Evolutionary conservation across 2,329 filamentous ascomycete genomes (phyloP).

Genomic region (Alternaria arbusti): DNA sequence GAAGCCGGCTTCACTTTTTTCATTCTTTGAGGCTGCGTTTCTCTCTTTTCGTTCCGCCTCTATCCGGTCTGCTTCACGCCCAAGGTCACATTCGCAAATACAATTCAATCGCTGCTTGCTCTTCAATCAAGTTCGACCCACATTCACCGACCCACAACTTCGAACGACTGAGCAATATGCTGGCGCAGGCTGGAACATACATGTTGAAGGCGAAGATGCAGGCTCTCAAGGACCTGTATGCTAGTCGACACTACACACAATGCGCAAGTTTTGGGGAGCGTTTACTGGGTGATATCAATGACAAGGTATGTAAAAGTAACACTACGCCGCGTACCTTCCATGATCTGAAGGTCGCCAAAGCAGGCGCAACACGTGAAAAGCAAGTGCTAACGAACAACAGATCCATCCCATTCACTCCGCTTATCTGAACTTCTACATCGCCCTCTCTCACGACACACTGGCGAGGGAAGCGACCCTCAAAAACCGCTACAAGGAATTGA

Average conservation of each 20-base stretch:
- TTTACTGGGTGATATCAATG: conserved; percentile 27
- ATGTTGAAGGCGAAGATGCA: conserved; percentile 34
- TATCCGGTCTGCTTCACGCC: neutral
- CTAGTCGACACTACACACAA: conserved; percentile 45
- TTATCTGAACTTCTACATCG: conserved; percentile 48
- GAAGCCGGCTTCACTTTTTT: conserved; percentile 14
- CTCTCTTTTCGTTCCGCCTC: neutral
- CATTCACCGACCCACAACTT: conserved; percentile 3
- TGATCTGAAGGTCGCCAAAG: neutral
- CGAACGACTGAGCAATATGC: conserved; percentile 11
- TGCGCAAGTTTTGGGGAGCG: conserved; percentile 39
- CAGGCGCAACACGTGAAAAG: neutral
- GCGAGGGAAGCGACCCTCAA: conserved; percentile 43
- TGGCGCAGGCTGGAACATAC: conserved; percentile 24
- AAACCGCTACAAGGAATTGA: conserved; percentile 39
- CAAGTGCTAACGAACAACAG: conserved; percentile 21
- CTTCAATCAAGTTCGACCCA: conserved; percentile 7
- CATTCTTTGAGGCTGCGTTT: conserved; percentile 6
- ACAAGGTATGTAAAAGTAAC: conserved; percentile 25
- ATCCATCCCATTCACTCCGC: conserved; percentile 43
- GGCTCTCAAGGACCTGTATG: conserved; percentile 40
- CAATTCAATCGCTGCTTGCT: neutral
- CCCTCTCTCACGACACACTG: conserved; percentile 46
- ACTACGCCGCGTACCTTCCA: neutral
- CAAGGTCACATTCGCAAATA: conserved; percentile 3